Percentiles rank a stretch among this genome's conserved stretches.
phyloP scores from a whole-genome alignment of 2,329 filamentous ascomycete species.

The Alternaria triticina region DNA sequence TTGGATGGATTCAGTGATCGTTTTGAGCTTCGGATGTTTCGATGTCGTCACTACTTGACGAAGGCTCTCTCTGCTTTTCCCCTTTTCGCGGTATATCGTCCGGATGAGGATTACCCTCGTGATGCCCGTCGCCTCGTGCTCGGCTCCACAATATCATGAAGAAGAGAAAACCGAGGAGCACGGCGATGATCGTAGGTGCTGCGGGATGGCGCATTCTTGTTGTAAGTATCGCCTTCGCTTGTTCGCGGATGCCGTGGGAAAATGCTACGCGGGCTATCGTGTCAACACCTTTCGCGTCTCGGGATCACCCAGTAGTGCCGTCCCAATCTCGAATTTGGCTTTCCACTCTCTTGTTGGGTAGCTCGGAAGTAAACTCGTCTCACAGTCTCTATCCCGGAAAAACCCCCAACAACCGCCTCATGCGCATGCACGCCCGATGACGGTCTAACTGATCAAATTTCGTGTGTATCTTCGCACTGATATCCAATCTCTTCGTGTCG shows the following conservation, averaged over 20 bases:
- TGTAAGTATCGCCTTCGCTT: not conserved
- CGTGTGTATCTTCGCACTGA: not conserved
- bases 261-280: not conserved
- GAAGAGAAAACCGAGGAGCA: constrained; percentile 39
- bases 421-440: not conserved
- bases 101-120: constrained; percentile 47
- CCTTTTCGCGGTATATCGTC: constrained; percentile 37
- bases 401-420: not conserved
- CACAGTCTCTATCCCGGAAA: not conserved
- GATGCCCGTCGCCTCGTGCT: constrained; percentile 35
- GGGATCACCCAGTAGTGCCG: rapidly evolving
- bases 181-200: constrained; percentile 41
- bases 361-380: not conserved
- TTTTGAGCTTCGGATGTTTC: not conserved
- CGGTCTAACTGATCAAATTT: not conserved
- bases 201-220: constrained; percentile 44
- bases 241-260: not conserved
- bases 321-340: not conserved
- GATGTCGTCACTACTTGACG: not conserved
- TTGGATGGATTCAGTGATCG: not conserved
- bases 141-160: constrained; percentile 37
- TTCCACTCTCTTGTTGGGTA: not conserved
- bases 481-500: not conserved
- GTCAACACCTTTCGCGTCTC: not conserved
- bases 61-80: not conserved